phyloP scores from a whole-genome alignment of 257 asterid genomes.

The Mitragyna speciosa region DNA sequence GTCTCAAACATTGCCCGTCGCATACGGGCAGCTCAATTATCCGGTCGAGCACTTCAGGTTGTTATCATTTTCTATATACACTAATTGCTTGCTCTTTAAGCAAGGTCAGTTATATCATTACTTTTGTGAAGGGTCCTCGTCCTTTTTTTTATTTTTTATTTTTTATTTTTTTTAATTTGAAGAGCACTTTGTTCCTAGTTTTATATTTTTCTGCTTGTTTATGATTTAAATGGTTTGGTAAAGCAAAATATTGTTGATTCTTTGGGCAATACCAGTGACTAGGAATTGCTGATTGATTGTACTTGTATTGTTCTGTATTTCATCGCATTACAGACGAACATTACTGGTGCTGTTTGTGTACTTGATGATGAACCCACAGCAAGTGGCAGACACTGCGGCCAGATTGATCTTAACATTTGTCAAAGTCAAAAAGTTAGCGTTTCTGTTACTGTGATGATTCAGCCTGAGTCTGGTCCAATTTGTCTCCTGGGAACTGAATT shows the following conservation, averaged over 20 bases:
- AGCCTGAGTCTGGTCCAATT: constrained; percentile 97
- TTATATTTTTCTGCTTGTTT: neutral
- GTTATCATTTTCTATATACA: constrained; percentile 9
- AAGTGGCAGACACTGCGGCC: constrained; percentile 91
- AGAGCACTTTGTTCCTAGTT: neutral
- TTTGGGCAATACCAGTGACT: neutral
- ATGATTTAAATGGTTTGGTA: neutral
- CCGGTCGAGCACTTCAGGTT: constrained; percentile 94
- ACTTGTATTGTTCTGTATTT: constrained; percentile 1
- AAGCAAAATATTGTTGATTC: neutral
- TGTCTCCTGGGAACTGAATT: constrained; percentile 96
- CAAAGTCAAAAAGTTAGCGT: constrained; percentile 76
- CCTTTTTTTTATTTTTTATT: neutral
- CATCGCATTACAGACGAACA: constrained; percentile 68
- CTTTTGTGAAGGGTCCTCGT: neutral
- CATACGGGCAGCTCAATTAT: constrained; percentile 87
- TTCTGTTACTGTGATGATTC: constrained; percentile 87
- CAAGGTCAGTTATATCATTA: neutral
- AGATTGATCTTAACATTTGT: constrained; percentile 76
- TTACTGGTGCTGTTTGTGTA: constrained; percentile 88
- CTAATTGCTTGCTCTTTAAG: neutral
- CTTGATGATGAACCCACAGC: constrained; percentile 99
- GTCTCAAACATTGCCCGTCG: constrained; percentile 94
- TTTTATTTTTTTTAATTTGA: neutral
- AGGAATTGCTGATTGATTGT: constrained; percentile 10